Evolutionary conservation across 208 protist genomes (phyloP), one percentile per base, ranked within the genome.

Genomic region (Balamuthia mandrillaris): DNA sequence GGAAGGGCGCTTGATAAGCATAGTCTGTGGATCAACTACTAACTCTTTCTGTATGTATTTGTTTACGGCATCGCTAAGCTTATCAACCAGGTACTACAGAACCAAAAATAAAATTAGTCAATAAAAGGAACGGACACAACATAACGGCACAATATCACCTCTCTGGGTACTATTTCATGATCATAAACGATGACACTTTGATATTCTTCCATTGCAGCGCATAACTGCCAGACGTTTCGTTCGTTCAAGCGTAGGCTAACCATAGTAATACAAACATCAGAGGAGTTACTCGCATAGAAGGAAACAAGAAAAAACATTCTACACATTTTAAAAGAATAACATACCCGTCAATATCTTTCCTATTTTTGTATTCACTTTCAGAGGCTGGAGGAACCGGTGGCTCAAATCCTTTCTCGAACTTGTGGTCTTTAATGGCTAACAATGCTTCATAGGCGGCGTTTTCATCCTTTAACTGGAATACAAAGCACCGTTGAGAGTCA

Each of bases 221-320:
- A 79, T 16, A 79, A 47, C 45, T 79, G 70, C 42, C 58, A 35
- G 16, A 79, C 70, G 24, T 79, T 79, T 24, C 70, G 70, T 35
- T 79, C 70, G 45, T 79, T 58, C 1, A 79, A 47, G 33, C 70
- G 70, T 12, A 79, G 70, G 45, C 49, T 56, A n/a, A 56, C 49
- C 49, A 56, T n/a, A n/a, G n/a, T 56, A 56, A 24, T n/a, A 56
- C 18, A 56, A 24, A n/a, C n/a, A 24, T 18, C n/a, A n/a, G 49
- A 24, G 18, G n/a, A n/a, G n/a, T n/a, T 56, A n/a, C 49, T 24
- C 18, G n/a, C 18, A 56, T n/a, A 56, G n/a, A n/a, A n/a, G 49
- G 49, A 56, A 56, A 56, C n/a, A n/a, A n/a, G n/a, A n/a, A n/a
- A n/a, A n/a, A n/a, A n/a, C n/a, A n/a, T n/a, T n/a, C n/a, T n/a